Percentiles rank a stretch among this genome's conserved stretches.
Conservation (phyloP, 2,329 filamentous ascomycete species). For the Fusarium brevicatenulatum region DNA sequence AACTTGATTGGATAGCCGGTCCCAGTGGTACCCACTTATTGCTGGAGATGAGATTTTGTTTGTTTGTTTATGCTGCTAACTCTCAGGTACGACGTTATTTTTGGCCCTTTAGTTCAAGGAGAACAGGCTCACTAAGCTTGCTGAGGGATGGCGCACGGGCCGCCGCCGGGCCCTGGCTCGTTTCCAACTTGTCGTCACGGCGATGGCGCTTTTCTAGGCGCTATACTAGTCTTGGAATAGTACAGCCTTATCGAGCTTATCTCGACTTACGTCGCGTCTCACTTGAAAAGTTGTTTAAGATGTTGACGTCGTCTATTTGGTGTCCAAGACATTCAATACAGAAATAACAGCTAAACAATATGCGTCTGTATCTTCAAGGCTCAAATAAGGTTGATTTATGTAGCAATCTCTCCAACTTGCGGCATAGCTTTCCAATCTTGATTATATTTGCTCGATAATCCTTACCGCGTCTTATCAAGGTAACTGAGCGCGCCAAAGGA, state of each 20-base stretch:
- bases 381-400: neutral
- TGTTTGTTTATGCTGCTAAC: conserved; percentile 49
- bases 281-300: conserved; percentile 16
- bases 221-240: conserved; percentile 1
- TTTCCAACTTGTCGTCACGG: conserved; percentile 47
- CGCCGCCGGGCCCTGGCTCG: conserved; percentile 24
- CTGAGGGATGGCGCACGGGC: conserved; percentile 42
- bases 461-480: conserved; percentile 15
- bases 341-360: neutral
- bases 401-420: no score
- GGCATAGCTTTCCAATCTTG: conserved; percentile 13
- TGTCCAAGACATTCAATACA: neutral
- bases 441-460: neutral
- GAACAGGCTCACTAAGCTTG: conserved; percentile 17
- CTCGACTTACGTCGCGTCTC: conserved; percentile 39
- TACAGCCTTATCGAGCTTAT: conserved; percentile 14
- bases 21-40: conserved; percentile 29
- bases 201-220: conserved; percentile 42
- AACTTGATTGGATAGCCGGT: conserved; percentile 31
- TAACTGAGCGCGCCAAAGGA: conserved; percentile 5
- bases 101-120: conserved; percentile 40
- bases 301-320: conserved; percentile 13
- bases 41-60: conserved; percentile 46
- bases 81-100: conserved; percentile 40
- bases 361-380: neutral